Percentiles rank a stretch among this genome's conserved stretches.
phyloP scores from a whole-genome alignment of 495 filamentous ascomycete species.

The Hyaloscypha hepaticicola region DNA sequence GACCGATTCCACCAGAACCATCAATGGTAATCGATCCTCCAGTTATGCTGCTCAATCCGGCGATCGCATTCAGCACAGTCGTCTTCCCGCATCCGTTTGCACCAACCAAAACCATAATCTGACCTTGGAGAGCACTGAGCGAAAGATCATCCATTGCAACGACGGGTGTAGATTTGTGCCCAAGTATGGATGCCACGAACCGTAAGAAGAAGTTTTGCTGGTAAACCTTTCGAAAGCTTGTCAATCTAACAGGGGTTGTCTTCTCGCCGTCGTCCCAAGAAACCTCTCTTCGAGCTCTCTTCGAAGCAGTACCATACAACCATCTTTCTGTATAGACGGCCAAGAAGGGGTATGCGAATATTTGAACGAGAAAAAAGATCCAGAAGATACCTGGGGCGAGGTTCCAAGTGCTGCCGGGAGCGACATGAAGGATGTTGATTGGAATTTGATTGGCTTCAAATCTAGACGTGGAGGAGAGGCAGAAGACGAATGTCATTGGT shows the following conservation, averaged over 20 bases:
- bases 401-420: conserved; percentile 55
- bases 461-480: conserved; percentile 61
- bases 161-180: conserved; percentile 53
- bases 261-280: background rate
- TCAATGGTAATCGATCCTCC: conserved; percentile 68
- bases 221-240: conserved; percentile 70
- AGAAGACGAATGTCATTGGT: conserved; percentile 74
- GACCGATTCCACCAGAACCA: conserved; percentile 72
- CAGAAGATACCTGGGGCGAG: conserved; percentile 64
- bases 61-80: conserved; percentile 79
- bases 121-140: conserved; percentile 62
- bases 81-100: conserved; percentile 85
- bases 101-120: conserved; percentile 77
- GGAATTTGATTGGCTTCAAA: conserved; percentile 54
- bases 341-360: conserved; percentile 65
- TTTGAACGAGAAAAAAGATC: conserved; percentile 67
- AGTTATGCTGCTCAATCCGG: conserved; percentile 67
- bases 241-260: conserved; percentile 50
- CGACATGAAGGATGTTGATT: conserved; percentile 50
- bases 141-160: conserved; percentile 67
- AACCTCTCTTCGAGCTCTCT: conserved; percentile 42
- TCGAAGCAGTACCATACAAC: conserved; percentile 68
- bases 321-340: conserved; percentile 66
- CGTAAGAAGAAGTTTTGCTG: conserved; percentile 57
- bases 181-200: conserved; percentile 29